Conservation (phyloP, 148 eudicot genomes). For the Pharnaceum exiguum region DNA sequence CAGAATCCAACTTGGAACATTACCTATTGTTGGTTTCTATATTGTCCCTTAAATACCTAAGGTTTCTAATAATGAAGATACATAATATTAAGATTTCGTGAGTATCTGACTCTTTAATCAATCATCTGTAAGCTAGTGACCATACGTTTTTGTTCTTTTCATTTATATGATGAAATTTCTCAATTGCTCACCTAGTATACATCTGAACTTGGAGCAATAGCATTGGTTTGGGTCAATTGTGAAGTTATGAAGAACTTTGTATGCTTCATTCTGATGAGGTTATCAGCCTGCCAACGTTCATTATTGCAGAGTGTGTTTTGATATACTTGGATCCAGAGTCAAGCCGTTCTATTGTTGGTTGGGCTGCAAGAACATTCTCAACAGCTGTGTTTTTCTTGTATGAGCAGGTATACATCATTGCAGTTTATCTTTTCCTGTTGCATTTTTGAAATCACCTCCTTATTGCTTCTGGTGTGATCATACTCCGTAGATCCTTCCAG, state of each 20-base stretch:
- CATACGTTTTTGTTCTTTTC: too few species aligned
- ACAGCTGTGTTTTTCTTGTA: conserved; percentile 87
- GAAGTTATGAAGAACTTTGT: conserved; percentile 15
- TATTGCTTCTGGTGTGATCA: conserved; percentile 10
- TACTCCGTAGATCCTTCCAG: conserved; percentile 71
- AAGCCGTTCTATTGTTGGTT: conserved; percentile 67
- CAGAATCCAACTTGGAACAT: too few species aligned
- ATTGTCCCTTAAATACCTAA: too few species aligned
- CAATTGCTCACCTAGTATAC: not conserved
- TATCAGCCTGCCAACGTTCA: conserved; percentile 99
- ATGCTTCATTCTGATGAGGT: conserved; percentile 63
- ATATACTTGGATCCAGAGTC: conserved; percentile 97
- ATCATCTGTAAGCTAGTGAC: too few species aligned
- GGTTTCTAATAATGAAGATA: too few species aligned
- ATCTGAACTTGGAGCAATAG: not conserved
- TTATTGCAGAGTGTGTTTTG: conserved; percentile 98
- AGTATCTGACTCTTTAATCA: too few species aligned
- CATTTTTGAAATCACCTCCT: conserved; percentile 9
- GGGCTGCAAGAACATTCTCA: conserved; percentile 85
- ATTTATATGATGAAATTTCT: too few species aligned
- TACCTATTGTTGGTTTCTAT: too few species aligned
- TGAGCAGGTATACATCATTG: conserved; percentile 67
- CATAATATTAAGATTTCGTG: too few species aligned
- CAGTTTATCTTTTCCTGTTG: not conserved
- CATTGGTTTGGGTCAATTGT: not conserved